Conservation (phyloP, 768 basidiomycete species). For the Dioszegia crocea region DNA sequence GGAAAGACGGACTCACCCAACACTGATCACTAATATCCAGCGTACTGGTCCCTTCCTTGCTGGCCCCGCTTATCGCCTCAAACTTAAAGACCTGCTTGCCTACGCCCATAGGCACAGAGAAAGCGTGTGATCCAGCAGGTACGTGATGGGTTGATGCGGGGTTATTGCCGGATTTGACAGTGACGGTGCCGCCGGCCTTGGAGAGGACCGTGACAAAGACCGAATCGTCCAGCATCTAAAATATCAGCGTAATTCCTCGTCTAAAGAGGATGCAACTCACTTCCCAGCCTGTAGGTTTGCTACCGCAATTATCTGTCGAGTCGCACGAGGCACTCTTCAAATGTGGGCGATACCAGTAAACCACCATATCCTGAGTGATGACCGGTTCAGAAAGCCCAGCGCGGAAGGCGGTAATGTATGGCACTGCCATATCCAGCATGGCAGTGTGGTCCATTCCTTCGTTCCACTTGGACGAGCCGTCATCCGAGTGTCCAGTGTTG, state of each 20-base stretch:
- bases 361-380: slow-evolving; percentile 40
- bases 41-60: slow-evolving; percentile 10
- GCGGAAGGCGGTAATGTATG: slow-evolving; percentile 50
- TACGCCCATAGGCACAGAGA: slow-evolving; percentile 41
- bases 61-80: slow-evolving; percentile 16
- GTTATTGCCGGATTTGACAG: slow-evolving; percentile 42
- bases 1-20: slow-evolving; percentile 26
- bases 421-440: slow-evolving; percentile 44
- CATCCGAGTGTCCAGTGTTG: slow-evolving; percentile 43
- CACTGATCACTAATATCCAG: slow-evolving; percentile 32
- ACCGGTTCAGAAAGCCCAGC: slow-evolving; percentile 28
- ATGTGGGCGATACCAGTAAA: slow-evolving; percentile 48
- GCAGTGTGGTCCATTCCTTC: slow-evolving; percentile 44
- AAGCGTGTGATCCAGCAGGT: slow-evolving; percentile 35
- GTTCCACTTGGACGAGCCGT: slow-evolving; percentile 44
- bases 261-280: no score
- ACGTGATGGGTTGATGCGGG: slow-evolving; percentile 25
- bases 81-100: slow-evolving; percentile 44
- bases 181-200: slow-evolving; percentile 34
- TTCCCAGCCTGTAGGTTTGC: slow-evolving; percentile 44
- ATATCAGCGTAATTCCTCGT: no score
- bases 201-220: slow-evolving; percentile 48
- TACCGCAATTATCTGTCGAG: slow-evolving; percentile 42
- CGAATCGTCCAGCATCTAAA: slow-evolving; percentile 33
- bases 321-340: slow-evolving; percentile 45